A percentile compares a stretch with the other conserved stretches of the same genome.
Evolutionary conservation across 371 early-diverging fungal species (phyloP).

Genomic region (Mucor sp.): DNA sequence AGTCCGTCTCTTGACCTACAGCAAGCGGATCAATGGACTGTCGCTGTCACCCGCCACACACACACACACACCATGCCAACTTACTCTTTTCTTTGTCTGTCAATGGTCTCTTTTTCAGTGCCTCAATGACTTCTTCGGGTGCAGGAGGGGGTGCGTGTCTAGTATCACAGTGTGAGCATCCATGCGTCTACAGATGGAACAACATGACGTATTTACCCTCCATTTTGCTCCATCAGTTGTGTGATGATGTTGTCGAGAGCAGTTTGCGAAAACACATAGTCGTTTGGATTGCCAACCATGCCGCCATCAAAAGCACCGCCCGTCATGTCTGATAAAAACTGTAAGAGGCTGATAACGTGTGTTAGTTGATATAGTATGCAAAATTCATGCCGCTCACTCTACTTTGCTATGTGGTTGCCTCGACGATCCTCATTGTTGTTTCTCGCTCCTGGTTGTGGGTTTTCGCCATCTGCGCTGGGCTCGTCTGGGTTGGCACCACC

Average conservation of each 20-base stretch:
- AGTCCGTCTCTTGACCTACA: conserved; percentile 55
- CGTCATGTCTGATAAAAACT: conserved; percentile 38
- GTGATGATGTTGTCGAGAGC: conserved; percentile 80
- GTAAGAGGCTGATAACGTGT: conserved; percentile 28
- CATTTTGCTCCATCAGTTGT: conserved; percentile 79
- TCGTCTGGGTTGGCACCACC: background rate
- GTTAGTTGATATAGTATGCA: background rate
- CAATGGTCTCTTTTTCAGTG: conserved; percentile 50
- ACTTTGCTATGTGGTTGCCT: conserved; percentile 29
- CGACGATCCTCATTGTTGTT: conserved; percentile 9
- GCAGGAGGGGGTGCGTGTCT: conserved; percentile 73
- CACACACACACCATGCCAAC: background rate
- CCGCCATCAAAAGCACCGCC: conserved; percentile 37
- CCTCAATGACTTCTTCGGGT: conserved; percentile 62
- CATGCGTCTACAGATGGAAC: background rate
- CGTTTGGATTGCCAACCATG: conserved; percentile 58
- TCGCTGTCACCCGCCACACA: background rate
- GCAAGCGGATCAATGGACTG: background rate
- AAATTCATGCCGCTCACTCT: background rate
- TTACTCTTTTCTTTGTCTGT: conserved; percentile 55
- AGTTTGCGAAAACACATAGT: conserved; percentile 63
- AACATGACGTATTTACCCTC: conserved; percentile 24
- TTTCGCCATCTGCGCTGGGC: conserved; percentile 3
- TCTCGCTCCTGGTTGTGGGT: background rate
- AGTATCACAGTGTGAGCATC: background rate